These are phyloP conservation scores for Fusarium kyushuense DNA, from an alignment of 2,329 filamentous ascomycete species.

Conservation along the genomic window DNA sequence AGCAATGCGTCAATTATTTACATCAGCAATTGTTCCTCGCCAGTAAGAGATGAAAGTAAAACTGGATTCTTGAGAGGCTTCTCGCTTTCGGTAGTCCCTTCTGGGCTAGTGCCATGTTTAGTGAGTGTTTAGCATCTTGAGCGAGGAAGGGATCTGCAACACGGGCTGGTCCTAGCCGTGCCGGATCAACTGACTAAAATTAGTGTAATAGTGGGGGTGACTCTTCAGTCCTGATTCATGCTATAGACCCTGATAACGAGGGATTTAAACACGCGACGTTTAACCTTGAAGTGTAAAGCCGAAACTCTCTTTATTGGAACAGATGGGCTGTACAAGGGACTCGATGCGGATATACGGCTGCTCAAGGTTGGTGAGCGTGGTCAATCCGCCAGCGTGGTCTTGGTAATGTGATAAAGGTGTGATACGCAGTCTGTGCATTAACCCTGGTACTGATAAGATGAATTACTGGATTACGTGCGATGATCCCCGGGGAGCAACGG, in stretches of 20 bases:
- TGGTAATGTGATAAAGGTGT: not conserved
- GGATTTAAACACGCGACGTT: not conserved
- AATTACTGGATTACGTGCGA: not conserved
- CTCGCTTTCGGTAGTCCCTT: not conserved
- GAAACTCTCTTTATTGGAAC: not conserved
- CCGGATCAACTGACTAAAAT: slow-evolving; percentile 11
- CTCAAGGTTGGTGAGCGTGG: not conserved
- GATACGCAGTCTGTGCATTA: slow-evolving; percentile 12
- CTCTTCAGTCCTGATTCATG: not conserved
- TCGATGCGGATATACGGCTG: not conserved
- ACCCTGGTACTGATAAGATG: not conserved
- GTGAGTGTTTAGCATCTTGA: not conserved
- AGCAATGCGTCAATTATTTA: not conserved
- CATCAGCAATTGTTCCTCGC: not conserved
- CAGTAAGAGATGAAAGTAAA: not conserved
- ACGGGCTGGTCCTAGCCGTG: not conserved
- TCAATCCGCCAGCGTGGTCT: not conserved
- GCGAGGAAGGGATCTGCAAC: slow-evolving; percentile 10
- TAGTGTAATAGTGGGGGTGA: not conserved
- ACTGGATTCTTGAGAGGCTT: not conserved
- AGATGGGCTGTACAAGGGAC: not conserved
- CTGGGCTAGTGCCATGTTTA: not conserved
- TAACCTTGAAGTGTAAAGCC: not conserved
- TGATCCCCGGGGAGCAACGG: not conserved
- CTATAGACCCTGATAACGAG: not conserved